Base-by-base conservation (phyloP, 441 rosid species). In the Arabidopsis hybrid region DNA sequence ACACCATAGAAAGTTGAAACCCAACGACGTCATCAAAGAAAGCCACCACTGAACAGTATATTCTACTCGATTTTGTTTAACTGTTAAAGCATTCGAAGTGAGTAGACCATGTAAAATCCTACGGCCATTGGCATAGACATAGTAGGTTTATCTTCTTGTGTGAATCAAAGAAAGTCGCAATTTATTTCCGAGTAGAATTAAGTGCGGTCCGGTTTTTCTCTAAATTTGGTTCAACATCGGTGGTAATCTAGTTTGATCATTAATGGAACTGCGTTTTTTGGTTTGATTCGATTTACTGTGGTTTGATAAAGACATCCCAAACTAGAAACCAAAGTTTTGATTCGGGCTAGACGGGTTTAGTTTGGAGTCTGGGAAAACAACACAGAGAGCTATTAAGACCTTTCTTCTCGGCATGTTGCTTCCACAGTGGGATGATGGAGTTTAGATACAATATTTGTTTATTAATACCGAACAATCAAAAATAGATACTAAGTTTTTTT, bases 1-100 rank as follows among this genome's bases (percentile, higher is more conserved):
- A 81, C 69, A 69, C 52, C 16, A 47, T 31, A 6, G 89, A 82
- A 80, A 86, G 78, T 60, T 79, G 73, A 34, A 42, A 26, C 31
- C 2, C 40, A 11, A 51, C 18, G 18, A 65, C 51, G 13, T 34
- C 62, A 7, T 40, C 67, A 7, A 31, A 65, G 67, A 47, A 57
- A 64, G 26, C 29, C 16, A 64, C 29, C 16, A 5, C 65, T 4
- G 10, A 64, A 45, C 36, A 26, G 38, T 9, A 59, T 70, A 16
- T 6, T 67, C 50, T 60, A 45, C 16, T 65, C 57, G 14, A 1
- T 39, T 70, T 62, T 43, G 42, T 75, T 34, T 6, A 50, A 29
- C 64, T 40, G 32, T 69, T 36, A 10, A 45, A 62, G 68, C 59
- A 1, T 69, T 52, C 16, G 0, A 14, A 69, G 57, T 62, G 58